Evolutionary conservation across 495 filamentous ascomycete genomes (phyloP).

Genomic region (Beverwykella pulmonaria): DNA sequence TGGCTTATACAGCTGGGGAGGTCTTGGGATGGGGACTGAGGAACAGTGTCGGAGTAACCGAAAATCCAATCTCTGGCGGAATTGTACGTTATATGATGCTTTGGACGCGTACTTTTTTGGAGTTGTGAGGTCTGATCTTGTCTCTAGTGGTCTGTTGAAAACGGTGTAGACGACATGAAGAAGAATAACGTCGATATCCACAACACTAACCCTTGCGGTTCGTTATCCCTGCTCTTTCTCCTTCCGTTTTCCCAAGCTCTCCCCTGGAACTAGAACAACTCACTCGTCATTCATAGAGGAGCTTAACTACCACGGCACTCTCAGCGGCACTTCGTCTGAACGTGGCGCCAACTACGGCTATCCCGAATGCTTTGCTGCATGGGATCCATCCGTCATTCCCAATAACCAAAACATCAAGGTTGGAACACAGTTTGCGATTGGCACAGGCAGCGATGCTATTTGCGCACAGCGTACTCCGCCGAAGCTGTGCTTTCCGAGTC

Average conservation of each 20-base stretch:
- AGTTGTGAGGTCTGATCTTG: not conserved
- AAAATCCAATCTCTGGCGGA: conserved; percentile 53
- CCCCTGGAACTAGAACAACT: not conserved
- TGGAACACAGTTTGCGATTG: conserved; percentile 54
- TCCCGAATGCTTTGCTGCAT: conserved; percentile 65
- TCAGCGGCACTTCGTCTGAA: conserved; percentile 50
- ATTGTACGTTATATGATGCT: conserved; percentile 53
- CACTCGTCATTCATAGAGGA: conserved; percentile 49
- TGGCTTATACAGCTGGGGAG: conserved; percentile 53
- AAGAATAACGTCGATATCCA: conserved; percentile 62
- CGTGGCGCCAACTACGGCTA: conserved; percentile 65
- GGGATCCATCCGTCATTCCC: conserved; percentile 55
- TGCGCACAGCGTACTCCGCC: conserved; percentile 35
- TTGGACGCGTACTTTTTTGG: not conserved
- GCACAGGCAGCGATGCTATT: conserved; percentile 36
- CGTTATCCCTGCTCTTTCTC: not conserved
- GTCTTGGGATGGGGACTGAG: conserved; percentile 69
- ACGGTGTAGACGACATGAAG: conserved; percentile 62
- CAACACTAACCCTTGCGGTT: conserved; percentile 64
- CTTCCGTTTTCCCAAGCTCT: not conserved
- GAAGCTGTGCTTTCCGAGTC: conserved; percentile 39
- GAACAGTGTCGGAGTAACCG: conserved; percentile 67
- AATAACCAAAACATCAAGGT: conserved; percentile 47
- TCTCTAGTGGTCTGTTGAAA: conserved; percentile 57
- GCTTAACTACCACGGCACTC: conserved; percentile 66